phyloP scores from a whole-genome alignment of 192 early-diverging fungal genomes.

The Oehlia diaphana region DNA sequence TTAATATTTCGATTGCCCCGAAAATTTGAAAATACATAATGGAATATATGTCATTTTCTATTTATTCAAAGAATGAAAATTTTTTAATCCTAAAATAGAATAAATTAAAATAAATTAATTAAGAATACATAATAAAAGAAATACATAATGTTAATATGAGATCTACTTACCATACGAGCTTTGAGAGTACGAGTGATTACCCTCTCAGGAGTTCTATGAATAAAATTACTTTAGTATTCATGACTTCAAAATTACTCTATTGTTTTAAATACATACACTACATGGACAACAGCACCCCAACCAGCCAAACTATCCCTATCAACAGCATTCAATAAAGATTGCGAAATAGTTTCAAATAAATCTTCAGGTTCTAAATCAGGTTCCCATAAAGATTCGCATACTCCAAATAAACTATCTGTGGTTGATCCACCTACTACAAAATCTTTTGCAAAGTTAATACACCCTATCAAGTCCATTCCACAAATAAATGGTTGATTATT shows the following conservation, averaged over 20 bases:
- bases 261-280: conserved; percentile 62
- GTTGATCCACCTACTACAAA: conserved; percentile 96
- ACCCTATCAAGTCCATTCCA: conserved; percentile 94
- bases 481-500: conserved; percentile 91
- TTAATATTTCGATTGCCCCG: no score
- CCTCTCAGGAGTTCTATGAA: not conserved
- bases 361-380: conserved; percentile 95
- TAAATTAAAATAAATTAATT: not conserved
- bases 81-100: no score
- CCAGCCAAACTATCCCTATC: conserved; percentile 94
- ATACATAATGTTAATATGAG: not conserved
- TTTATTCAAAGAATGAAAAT: no score
- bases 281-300: conserved; percentile 95
- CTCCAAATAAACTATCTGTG: conserved; percentile 84
- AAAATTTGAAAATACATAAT: no score
- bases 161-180: not conserved
- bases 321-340: conserved; percentile 90
- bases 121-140: not conserved
- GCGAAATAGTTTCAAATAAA: conserved; percentile 95
- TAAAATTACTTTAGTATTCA: not conserved
- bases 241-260: not conserved
- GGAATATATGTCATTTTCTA: no score
- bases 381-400: conserved; percentile 97
- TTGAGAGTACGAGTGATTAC: not conserved
- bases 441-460: conserved; percentile 88